phyloP scores from a whole-genome alignment of 148 eudicot genomes.

The Rhododendron molle region DNA sequence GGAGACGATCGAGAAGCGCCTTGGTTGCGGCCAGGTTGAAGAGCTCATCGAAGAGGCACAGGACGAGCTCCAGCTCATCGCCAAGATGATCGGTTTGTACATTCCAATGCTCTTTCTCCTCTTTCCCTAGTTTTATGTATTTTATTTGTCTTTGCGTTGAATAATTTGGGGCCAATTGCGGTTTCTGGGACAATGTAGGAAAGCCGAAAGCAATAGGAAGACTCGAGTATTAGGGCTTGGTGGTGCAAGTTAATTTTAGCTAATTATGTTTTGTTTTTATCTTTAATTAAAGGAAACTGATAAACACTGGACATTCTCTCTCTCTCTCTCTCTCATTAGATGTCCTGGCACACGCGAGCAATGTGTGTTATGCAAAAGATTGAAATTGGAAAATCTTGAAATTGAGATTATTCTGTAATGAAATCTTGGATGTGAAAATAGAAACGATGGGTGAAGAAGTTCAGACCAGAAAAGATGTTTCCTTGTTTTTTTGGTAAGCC shows the following conservation, averaged over 20 bases:
- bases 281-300: not conserved
- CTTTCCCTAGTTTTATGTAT: not conserved
- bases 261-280: not conserved
- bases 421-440: no score
- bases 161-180: not conserved
- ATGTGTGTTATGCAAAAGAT: not conserved
- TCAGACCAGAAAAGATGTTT: not conserved
- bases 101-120: not conserved
- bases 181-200: not conserved
- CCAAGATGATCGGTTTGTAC: slow-evolving; percentile 60
- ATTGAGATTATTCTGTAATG: no score
- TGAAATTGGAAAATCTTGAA: not conserved
- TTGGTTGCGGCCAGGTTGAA: slow-evolving; percentile 88
- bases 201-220: not conserved
- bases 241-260: not conserved
- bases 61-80: slow-evolving; percentile 79
- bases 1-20: slow-evolving; percentile 67
- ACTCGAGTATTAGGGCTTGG: not conserved
- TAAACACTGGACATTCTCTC: not conserved
- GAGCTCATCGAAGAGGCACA: slow-evolving; percentile 85
- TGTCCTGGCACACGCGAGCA: not conserved
- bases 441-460: no score
- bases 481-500: not conserved
- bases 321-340: not conserved
- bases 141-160: not conserved